A percentile compares a stretch with the other conserved stretches of the same genome.
Conservation (phyloP, 164 flowering plant species). For the Tinospora cordifolia region DNA sequence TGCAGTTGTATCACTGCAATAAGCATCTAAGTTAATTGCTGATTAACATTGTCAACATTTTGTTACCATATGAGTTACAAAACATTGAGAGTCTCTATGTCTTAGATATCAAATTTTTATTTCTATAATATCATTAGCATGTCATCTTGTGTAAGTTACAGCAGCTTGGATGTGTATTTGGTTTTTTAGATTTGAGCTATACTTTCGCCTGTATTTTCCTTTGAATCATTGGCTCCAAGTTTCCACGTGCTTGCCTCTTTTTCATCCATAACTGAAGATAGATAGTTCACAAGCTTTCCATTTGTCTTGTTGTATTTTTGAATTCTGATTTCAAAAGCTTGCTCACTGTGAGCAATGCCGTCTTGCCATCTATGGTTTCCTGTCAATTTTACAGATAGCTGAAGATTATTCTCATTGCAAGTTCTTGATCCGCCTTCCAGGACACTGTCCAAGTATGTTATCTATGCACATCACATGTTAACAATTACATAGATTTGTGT, state of each 20-base stretch:
- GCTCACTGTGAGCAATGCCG: neutral
- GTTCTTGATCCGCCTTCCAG: constrained; percentile 90
- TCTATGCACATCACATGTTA: neutral
- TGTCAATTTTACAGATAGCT: constrained; percentile 62
- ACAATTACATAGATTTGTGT: constrained; percentile 5
- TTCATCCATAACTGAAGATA: neutral
- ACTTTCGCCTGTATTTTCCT: no score
- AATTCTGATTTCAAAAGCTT: neutral
- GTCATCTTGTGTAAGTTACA: neutral
- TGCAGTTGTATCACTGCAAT: no score
- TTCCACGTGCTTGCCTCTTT: neutral
- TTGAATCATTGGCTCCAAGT: no score
- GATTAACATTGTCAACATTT: no score
- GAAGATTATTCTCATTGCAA: constrained; percentile 97
- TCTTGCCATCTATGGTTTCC: neutral
- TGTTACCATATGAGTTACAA: neutral
- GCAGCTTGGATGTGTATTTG: neutral
- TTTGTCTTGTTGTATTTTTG: neutral
- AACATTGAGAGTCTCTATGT: neutral
- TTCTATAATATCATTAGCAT: neutral
- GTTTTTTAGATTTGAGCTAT: neutral
- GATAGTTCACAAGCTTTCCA: neutral
- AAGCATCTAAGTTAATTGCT: no score
- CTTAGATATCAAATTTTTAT: neutral
- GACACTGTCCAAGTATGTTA: constrained; percentile 94